Evolutionary conservation across 1,284 basidiomycete species (phyloP).

Genomic region (Limonomyces culmigenus): DNA sequence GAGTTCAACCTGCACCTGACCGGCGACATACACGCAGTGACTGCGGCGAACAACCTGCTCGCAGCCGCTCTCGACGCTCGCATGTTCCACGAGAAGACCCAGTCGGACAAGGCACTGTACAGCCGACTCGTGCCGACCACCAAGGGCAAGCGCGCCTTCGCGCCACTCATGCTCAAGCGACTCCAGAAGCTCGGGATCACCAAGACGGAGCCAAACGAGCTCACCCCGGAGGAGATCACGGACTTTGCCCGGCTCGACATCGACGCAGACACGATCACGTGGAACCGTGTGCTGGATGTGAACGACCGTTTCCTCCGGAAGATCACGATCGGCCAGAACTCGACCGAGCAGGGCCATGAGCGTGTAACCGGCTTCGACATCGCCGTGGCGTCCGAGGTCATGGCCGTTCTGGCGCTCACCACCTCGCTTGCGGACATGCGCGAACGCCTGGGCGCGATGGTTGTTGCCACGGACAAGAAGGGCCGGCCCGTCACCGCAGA

Average conservation of each 20-base stretch:
- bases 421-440: conserved; percentile 88
- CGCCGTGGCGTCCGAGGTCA: conserved; percentile 92
- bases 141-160: conserved; percentile 91
- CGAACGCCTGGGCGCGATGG: conserved; percentile 83
- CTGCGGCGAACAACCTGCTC: conserved; percentile 93
- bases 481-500: conserved; percentile 94
- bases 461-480: conserved; percentile 86
- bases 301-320: conserved; percentile 96
- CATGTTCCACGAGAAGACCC: conserved; percentile 96
- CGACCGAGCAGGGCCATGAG: conserved; percentile 83
- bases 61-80: conserved; percentile 95
- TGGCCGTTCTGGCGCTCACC: conserved; percentile 92
- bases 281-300: conserved; percentile 94
- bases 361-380: conserved; percentile 93
- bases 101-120: conserved; percentile 90
- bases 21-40: conserved; percentile 96
- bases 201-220: conserved; percentile 85
- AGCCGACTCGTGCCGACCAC: conserved; percentile 84
- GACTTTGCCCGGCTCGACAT: conserved; percentile 88
- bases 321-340: conserved; percentile 81
- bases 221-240: conserved; percentile 86
- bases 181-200: conserved; percentile 90
- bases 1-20: conserved; percentile 97
- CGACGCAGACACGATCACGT: conserved; percentile 85
- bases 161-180: conserved; percentile 92